Evolutionary conservation across 169 alveolate species (phyloP).

Genomic region (Theileria orientalis): DNA sequence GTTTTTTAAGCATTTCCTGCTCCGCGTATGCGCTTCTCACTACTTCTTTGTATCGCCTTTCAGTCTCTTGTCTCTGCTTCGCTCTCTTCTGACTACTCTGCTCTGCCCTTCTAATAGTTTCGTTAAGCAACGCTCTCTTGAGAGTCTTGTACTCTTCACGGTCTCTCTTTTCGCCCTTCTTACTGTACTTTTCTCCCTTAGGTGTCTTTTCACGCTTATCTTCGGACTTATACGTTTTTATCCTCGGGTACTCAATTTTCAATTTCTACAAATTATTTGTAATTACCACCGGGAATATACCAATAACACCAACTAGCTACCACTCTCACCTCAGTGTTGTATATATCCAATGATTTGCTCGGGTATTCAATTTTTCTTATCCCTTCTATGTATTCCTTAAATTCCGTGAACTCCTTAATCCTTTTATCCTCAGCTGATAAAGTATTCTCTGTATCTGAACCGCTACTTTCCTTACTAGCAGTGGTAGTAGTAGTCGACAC

Average conservation of each 20-base stretch:
- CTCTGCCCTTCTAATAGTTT: conserved; percentile 36
- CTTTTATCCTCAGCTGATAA: neutral
- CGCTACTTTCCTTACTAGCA: neutral
- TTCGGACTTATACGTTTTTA: neutral
- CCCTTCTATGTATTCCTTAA: conserved; percentile 20
- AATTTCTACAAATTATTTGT: conserved; percentile 15
- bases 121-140: conserved; percentile 37
- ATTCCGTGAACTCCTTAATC: conserved; percentile 14
- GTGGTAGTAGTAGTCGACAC: neutral
- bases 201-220: neutral
- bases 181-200: neutral
- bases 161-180: conserved; percentile 20
- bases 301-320: too few relatives aligned
- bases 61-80: conserved; percentile 29
- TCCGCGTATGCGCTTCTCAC: conserved; percentile 55
- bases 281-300: too few relatives aligned
- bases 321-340: conserved; percentile 43
- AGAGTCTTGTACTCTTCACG: conserved; percentile 38
- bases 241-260: conserved; percentile 43
- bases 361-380: conserved; percentile 7
- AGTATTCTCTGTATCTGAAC: neutral
- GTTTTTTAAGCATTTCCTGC: conserved; percentile 59
- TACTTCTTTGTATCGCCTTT: conserved; percentile 37
- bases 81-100: conserved; percentile 21
- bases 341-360: conserved; percentile 40